These are phyloP conservation scores for Coelastrella sp. DNA, from an alignment of 139 green algal genomes.

Conservation along the genomic window DNA sequence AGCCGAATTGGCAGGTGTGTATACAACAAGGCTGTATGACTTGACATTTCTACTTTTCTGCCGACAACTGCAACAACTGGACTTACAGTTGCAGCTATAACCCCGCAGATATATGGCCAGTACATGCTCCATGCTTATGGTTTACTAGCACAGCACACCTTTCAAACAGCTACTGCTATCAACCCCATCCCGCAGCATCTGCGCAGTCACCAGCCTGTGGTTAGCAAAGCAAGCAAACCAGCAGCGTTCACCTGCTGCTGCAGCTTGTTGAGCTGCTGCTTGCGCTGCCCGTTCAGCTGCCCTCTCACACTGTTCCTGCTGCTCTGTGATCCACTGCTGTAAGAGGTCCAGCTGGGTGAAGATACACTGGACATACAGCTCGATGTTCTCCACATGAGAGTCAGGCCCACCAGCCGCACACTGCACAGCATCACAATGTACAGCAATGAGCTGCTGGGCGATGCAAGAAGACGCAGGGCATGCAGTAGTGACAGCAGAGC, in stretches of 20 bases:
- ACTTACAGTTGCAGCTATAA: no score
- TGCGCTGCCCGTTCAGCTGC: conserved; percentile 12
- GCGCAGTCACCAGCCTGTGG: no score
- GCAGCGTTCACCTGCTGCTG: background rate
- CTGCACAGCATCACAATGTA: background rate
- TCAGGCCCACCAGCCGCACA: conserved; percentile 3
- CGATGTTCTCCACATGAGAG: conserved; percentile 60
- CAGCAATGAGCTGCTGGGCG: background rate
- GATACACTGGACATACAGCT: conserved; percentile 81
- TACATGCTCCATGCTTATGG: no score
- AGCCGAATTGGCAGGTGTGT: background rate
- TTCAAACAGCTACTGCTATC: no score
- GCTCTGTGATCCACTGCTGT: conserved; percentile 72
- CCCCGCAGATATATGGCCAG: no score
- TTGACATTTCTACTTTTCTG: no score
- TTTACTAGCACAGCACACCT: no score
- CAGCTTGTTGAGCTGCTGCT: conserved; percentile 6
- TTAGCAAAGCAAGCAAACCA: background rate
- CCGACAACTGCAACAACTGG: no score
- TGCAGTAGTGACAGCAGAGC: no score
- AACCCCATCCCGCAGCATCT: no score
- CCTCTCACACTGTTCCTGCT: conserved; percentile 40
- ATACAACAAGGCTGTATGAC: background rate
- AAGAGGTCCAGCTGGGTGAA: conserved; percentile 92
- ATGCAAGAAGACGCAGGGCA: no score